Conservation (phyloP, 768 basidiomycete species). For the Suillus lakei region DNA sequence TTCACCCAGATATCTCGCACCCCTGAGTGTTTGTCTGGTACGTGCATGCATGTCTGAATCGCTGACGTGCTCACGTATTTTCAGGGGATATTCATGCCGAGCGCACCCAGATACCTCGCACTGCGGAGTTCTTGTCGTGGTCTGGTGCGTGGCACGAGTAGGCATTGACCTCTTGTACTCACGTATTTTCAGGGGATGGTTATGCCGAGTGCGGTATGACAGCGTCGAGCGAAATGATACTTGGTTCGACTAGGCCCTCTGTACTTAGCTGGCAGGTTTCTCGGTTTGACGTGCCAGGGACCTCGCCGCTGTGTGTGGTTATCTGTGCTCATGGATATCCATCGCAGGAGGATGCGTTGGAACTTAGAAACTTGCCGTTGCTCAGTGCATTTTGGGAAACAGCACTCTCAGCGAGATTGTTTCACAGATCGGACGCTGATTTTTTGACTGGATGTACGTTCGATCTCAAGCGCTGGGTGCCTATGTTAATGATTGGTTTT, state of each 20-base stretch:
- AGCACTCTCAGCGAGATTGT: constrained; percentile 2
- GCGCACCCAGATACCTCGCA: constrained; percentile 29
- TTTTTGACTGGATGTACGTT: not conserved
- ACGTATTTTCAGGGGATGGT: not conserved
- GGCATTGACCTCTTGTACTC: not conserved
- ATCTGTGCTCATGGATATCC: constrained; percentile 45
- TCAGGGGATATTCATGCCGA: not conserved
- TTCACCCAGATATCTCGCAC: constrained; percentile 32
- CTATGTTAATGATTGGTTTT: not conserved
- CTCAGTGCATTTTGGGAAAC: not conserved
- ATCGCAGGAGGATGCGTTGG: constrained; percentile 1
- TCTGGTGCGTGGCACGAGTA: constrained; percentile 39
- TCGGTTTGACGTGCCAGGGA: constrained; percentile 41
- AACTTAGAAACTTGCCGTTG: not conserved
- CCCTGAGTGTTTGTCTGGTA: constrained; percentile 50
- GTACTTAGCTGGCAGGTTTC: constrained; percentile 54
- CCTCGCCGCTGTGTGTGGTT: constrained; percentile 42
- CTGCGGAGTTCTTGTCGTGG: constrained; percentile 44
- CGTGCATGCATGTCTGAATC: not conserved
- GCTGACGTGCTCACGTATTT: not conserved
- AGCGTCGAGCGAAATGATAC: constrained; percentile 2
- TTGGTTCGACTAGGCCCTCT: constrained; percentile 17
- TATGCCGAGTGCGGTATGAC: not conserved
- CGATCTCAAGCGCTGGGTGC: not conserved
- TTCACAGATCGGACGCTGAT: not conserved